Evolutionary conservation across 768 basidiomycete species (phyloP).

Genomic region (Daedaleopsis nitida): DNA sequence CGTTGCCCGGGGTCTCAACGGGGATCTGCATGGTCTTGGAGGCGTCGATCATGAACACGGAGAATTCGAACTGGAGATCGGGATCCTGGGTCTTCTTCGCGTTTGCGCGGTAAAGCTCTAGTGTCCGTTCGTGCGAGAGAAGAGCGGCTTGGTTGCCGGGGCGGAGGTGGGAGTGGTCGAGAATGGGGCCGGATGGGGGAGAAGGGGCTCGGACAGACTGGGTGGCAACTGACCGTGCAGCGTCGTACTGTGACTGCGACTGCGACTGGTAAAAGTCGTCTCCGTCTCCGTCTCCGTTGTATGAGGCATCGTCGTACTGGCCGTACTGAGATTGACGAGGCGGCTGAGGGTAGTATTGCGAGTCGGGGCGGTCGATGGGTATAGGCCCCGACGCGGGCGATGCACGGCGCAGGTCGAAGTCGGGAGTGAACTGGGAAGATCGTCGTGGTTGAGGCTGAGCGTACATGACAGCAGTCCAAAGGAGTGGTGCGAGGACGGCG

Average conservation of each 20-base stretch:
- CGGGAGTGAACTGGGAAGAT: constrained; percentile 24
- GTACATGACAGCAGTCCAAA: constrained; percentile 22
- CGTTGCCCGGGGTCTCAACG: constrained; percentile 64
- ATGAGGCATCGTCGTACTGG: constrained; percentile 17
- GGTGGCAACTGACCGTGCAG: constrained; percentile 25
- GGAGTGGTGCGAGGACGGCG: neutral
- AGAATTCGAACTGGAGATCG: constrained; percentile 96
- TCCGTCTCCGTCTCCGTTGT: constrained; percentile 28
- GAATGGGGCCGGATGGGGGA: constrained; percentile 66
- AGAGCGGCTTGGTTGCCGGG: constrained; percentile 93
- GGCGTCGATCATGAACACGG: constrained; percentile 98
- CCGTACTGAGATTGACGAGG: constrained; percentile 16
- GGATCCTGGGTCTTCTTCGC: constrained; percentile 99
- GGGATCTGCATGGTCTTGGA: constrained; percentile 88
- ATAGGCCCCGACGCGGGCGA: constrained; percentile 10
- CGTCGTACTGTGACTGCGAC: constrained; percentile 27
- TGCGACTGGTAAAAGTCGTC: constrained; percentile 31
- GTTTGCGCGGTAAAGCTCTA: constrained; percentile 96
- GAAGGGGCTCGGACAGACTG: constrained; percentile 60
- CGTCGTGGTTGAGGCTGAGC: constrained; percentile 24
- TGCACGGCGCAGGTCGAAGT: constrained; percentile 24
- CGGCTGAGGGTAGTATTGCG: constrained; percentile 23
- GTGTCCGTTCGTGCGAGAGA: constrained; percentile 92
- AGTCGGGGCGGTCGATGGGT: constrained; percentile 17
- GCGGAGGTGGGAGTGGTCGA: constrained; percentile 90